A percentile compares a stretch with the other conserved stretches of the same genome.
These are phyloP conservation scores for Pleodorina starrii DNA, from an alignment of 139 green algal genomes.

Conservation along the genomic window DNA sequence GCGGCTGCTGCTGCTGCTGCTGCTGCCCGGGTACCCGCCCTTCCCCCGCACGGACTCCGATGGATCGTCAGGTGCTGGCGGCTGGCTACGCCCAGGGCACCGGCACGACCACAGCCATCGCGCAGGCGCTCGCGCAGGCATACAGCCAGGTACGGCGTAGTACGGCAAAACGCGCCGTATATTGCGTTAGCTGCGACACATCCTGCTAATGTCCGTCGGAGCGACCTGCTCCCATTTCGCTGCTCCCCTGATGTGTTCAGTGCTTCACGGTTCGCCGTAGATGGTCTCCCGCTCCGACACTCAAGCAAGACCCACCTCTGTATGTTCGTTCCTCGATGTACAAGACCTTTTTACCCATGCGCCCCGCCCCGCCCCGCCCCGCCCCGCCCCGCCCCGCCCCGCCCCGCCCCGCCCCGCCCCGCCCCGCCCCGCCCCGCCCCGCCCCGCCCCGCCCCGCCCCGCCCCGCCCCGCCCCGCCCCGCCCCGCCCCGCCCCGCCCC, in stretches of 20 bases:
- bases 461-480: neutral
- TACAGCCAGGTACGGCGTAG: neutral
- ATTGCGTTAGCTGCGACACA: neutral
- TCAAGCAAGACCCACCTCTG: neutral
- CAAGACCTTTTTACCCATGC: too few relatives aligned
- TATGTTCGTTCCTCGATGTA: neutral
- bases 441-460: neutral
- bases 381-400: neutral
- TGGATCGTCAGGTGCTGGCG: constrained; percentile 1
- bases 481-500: neutral
- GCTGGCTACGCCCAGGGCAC: constrained; percentile 8
- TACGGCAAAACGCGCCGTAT: too few relatives aligned
- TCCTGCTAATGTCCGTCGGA: neutral
- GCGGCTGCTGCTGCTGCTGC: neutral
- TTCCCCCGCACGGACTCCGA: too few relatives aligned
- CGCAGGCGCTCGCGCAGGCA: constrained; percentile 38
- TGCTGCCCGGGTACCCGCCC: neutral
- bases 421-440: neutral
- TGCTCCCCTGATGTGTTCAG: neutral
- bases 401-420: neutral
- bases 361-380: neutral
- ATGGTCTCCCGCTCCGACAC: neutral
- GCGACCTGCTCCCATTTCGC: neutral
- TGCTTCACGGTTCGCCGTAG: neutral
- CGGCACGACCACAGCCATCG: neutral